Evolutionary conservation across 2,329 filamentous ascomycete species (phyloP).

Genomic region (Aspergillus sp.): DNA sequence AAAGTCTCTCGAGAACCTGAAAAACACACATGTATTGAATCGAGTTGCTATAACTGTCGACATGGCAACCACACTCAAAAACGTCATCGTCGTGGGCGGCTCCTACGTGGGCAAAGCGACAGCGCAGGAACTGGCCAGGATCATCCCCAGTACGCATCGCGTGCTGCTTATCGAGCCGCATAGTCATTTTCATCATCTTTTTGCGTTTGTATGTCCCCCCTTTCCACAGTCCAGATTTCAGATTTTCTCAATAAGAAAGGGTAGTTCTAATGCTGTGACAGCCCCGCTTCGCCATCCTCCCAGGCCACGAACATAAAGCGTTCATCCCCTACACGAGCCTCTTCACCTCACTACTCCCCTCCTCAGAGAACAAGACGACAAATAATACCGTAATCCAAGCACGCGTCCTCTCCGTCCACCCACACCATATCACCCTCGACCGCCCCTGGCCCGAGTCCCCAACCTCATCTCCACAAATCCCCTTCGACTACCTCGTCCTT

Average conservation of each 20-base stretch:
- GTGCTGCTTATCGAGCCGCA: slow-evolving; percentile 40
- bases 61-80: slow-evolving; percentile 37
- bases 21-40: too few relatives aligned
- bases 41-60: background rate
- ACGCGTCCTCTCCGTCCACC: slow-evolving; percentile 35
- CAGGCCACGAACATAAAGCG: slow-evolving; percentile 43
- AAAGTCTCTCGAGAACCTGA: background rate
- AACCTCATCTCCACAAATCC: slow-evolving; percentile 16
- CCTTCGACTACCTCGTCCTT: slow-evolving; percentile 40
- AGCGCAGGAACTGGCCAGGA: slow-evolving; percentile 40
- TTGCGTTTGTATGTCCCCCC: slow-evolving; percentile 35
- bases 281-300: slow-evolving; percentile 40
- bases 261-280: slow-evolving; percentile 12
- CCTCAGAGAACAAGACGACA: slow-evolving; percentile 28
- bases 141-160: slow-evolving; percentile 41
- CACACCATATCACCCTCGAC: slow-evolving; percentile 35
- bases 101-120: slow-evolving; percentile 43
- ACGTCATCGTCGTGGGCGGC: slow-evolving; percentile 42
- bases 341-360: slow-evolving; percentile 31
- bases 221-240: background rate
- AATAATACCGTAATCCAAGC: slow-evolving; percentile 36
- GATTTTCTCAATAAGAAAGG: too few relatives aligned
- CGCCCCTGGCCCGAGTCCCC: slow-evolving; percentile 40
- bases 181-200: slow-evolving; percentile 43
- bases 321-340: slow-evolving; percentile 41